phyloP scores from a whole-genome alignment of 495 filamentous ascomycete genomes.

The Penicillium maclennaniae region DNA sequence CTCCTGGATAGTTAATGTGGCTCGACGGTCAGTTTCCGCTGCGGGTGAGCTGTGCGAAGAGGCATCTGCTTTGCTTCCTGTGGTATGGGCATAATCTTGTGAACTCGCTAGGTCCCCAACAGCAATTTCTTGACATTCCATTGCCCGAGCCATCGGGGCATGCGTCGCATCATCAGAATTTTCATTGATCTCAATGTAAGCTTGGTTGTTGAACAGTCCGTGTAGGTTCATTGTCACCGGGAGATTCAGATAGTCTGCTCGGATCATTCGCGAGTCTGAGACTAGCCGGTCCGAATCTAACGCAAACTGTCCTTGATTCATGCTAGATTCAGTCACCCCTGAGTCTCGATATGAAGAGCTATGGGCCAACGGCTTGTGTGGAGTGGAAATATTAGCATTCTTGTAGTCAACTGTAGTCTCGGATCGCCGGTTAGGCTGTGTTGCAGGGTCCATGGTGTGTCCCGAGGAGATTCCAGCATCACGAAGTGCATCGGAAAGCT shows the following conservation, averaged over 20 bases:
- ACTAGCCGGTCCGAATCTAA: neutral
- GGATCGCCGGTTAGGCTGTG: neutral
- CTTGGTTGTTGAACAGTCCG: neutral
- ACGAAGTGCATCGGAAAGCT: conserved; percentile 26
- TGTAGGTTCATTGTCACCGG: neutral
- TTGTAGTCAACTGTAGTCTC: neutral
- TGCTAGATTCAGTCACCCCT: neutral
- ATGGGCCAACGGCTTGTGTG: neutral
- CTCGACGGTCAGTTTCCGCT: neutral
- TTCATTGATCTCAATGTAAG: neutral
- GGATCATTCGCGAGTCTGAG: neutral
- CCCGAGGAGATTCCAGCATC: conserved; percentile 1
- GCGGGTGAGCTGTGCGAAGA: conserved; percentile 3
- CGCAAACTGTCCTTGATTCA: neutral
- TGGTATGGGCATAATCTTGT: neutral
- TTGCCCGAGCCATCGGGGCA: neutral
- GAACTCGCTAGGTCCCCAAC: neutral
- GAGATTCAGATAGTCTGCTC: neutral
- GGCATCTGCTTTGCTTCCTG: neutral
- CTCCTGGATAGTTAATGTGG: neutral
- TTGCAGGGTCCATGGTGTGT: neutral
- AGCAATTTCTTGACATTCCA: neutral
- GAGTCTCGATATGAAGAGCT: neutral
- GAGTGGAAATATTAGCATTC: neutral
- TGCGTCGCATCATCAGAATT: neutral